Conservation (phyloP, 2,329 filamentous ascomycete species). For the Ploettnerulaceae sp. region DNA sequence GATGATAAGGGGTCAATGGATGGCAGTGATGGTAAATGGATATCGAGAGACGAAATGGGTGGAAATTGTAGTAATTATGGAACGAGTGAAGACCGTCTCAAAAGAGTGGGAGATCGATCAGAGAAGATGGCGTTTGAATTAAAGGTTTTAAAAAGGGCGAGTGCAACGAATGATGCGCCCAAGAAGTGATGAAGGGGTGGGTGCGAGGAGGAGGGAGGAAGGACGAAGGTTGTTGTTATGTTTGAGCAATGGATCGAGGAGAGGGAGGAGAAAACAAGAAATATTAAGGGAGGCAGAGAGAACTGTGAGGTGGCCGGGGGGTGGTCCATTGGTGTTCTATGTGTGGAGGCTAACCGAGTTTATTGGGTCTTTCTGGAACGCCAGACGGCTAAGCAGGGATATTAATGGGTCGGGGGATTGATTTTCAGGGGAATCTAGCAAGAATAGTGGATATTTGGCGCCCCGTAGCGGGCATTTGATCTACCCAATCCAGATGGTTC, state of each 20-base stretch:
- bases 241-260: too few relatives aligned
- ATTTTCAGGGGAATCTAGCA: neutral
- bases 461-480: too few relatives aligned
- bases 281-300: neutral
- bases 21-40: neutral
- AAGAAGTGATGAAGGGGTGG: neutral
- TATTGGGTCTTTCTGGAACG: neutral
- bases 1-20: conserved; percentile 5
- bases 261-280: neutral
- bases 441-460: too few relatives aligned
- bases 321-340: too few relatives aligned
- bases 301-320: neutral
- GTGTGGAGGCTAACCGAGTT: neutral
- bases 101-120: conserved; percentile 22
- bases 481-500: too few relatives aligned
- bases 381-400: neutral
- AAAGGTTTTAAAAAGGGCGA: conserved; percentile 12
- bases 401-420: neutral
- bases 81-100: conserved; percentile 19
- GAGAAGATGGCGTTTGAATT: conserved; percentile 17
- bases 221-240: too few relatives aligned
- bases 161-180: conserved; percentile 21
- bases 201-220: neutral
- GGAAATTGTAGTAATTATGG: conserved; percentile 4
- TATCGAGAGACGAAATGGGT: neutral